Base-by-base conservation (phyloP, 1,139 yeast species). In the Meyerozyma elateridarum region DNA sequence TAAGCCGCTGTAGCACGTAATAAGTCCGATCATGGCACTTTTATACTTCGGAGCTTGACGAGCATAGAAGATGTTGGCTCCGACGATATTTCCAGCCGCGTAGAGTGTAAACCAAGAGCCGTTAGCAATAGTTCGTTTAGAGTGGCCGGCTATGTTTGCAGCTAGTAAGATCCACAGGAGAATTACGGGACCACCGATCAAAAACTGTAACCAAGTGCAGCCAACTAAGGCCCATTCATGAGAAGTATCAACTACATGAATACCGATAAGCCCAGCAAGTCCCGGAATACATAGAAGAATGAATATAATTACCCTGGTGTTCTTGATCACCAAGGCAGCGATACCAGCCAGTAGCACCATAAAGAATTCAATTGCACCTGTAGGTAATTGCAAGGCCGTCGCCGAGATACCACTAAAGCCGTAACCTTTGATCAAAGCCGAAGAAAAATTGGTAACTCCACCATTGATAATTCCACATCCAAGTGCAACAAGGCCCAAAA, bases 201-300 rank as follows among this genome's bases (percentile, higher is more conserved):
- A 48, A 39, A 46, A 59, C 33, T 58, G 64, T 18, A 62, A 42
- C 59, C 63, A 63, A 13, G 63, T 54, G 39, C 65, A 59, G 7
- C 64, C 50, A 15, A 35, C 36, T 20, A 31, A 25, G 9, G 35
- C 35, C 27, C 27, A 24, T 11, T 18, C 9, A 11, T 24, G 9
- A n/a, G n/a, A n/a, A 8, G 14, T 15, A 7, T 31, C 20, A 13
- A 36, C 33, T 13, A 30, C 6, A 22, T 33, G 36, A 13, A 36
- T 30, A 11, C 36, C 36, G 20, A 36, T 33, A 7, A 33, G 27
- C n/a, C 38, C 38, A 17, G 37, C 36, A 15, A 33, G 22, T 3
- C 38, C 38, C 12, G 38, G 38, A 13, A 35, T 32, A 30, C 38
- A 32, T 16, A 36, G 32, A 16, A 20, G 12, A 20, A 22, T 15